Base-by-base conservation (phyloP, 495 filamentous ascomycete species). In the Aspergillus homomorphus region DNA sequence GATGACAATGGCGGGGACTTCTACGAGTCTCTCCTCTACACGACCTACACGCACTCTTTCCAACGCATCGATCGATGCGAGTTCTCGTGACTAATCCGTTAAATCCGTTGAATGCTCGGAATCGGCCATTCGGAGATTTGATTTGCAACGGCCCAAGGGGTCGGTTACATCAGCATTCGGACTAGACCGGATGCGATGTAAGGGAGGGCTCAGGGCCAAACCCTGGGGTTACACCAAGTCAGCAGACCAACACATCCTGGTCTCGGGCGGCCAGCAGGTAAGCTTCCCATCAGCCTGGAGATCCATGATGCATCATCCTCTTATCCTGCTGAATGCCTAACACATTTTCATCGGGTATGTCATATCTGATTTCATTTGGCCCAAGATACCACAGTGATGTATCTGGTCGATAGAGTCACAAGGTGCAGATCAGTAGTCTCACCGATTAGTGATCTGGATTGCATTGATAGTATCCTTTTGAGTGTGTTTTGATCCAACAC, bases 161-260 rank as follows among this genome's bases (percentile, higher is more conserved):
- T 16, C 51, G 52, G 49, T 61, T 63, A 59, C 56, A 54, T 62
- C 61, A 58, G 51, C 55, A 54, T 57, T 48, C 49, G 20, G 48
- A 43, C 64, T 67, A 69, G 43, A 23, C 68, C 58, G 41, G 18
- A 66, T 63, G 7, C 41, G 59, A 62, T 59, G 61, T 59, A 68
- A 67, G 64, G 62, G 60, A 70, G 66, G 69, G 66, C 51, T 66
- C 57, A 69, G 69, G 64, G 64, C 62, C 64, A 4, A 62, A 58
- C 59, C 62, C 61, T 70, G 67, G 67, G 64, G 62, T 58, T 65
- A 56, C 21, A 18, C 16, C 45, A 33, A 51, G 65, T 68, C 67
- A 70, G 63, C 62, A 57, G 67, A 64, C 45, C 58, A 54, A 30
- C 54, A 55, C 26, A 54, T 59, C 56, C 54, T 52, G 48, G 56